Evolutionary conservation across 768 basidiomycete genomes (phyloP), one percentile per base, ranked within the genome.

Genomic region (Amanita rubescens): DNA sequence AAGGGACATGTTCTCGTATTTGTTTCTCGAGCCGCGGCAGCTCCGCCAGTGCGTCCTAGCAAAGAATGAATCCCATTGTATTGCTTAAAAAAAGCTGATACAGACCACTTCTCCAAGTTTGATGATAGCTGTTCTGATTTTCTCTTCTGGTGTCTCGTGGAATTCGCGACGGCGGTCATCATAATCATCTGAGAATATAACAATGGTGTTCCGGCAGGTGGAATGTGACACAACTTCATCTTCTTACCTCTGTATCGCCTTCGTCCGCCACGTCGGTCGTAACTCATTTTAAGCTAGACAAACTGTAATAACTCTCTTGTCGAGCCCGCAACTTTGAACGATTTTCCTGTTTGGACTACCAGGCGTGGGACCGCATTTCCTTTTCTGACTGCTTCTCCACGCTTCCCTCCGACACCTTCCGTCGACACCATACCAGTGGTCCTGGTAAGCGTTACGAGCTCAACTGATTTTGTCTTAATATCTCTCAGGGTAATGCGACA

Each of bases 41-140:
- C 63, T 91, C 89, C 61, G 90, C 83, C 6, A 75, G 53, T 24
- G 81, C 75, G 58, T 90, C 87, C 90, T 91, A 12, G 19, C 20
- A 57, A 22, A 50, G 35, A 49, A 44, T 50, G 55, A 48, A 25
- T 41, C 49, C 10, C 24, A 47, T 32, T 19, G 27, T 35, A 35
- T 11, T 15, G 47, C 33, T 14, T 12, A 22, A 27, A 46, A 25
- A 32, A 20, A 14, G 25, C n/a, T 12, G 2, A 27, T 34, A 17
- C 87, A 73, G 62, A 90, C 90, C 68, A 89, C 87, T 77, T 92
- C 90, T 38, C 89, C 90, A 49, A 87, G 70, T 62, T 82, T 85
- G 60, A 90, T 70, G 57, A 92, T 84, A 39, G 78, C 69, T 46
- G 70, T 73, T 65, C 80, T 83, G 34, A 90, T 70, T 62, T 78